Conservation (phyloP, 2,329 filamentous ascomycete genomes). For the Diaporthe vaccinii region DNA sequence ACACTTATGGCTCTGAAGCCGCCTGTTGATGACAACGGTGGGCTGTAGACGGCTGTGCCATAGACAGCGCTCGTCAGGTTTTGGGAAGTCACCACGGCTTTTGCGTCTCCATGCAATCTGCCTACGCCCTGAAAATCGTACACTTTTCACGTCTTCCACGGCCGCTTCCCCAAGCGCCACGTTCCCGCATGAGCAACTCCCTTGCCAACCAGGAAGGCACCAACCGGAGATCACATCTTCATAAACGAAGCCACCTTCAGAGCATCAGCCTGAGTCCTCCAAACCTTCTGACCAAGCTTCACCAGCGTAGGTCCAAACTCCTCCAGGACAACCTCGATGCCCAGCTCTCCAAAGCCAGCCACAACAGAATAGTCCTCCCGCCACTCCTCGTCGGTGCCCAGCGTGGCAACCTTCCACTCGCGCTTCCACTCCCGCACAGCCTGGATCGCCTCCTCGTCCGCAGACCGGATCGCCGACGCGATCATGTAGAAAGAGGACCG, state of each 20-base stretch:
- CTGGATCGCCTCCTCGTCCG: conserved; percentile 47
- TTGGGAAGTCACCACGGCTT: neutral
- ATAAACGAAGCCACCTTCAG: conserved; percentile 49
- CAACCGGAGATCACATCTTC: neutral
- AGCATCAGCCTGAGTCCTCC: conserved; percentile 52
- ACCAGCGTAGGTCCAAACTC: conserved; percentile 54
- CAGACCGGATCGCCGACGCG: conserved; percentile 56
- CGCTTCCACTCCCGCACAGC: conserved; percentile 57
- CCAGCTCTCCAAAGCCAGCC: conserved; percentile 7
- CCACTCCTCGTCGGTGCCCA: conserved; percentile 50
- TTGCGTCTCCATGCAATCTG: neutral
- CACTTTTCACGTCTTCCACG: neutral
- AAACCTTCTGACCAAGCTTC: conserved; percentile 49
- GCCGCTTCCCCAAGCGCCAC: neutral
- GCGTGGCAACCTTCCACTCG: conserved; percentile 56
- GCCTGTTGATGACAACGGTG: neutral
- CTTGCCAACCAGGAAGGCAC: neutral
- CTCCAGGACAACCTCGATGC: conserved; percentile 47
- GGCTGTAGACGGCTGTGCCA: neutral
- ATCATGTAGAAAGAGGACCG: conserved; percentile 68
- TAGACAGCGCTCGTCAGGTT: neutral
- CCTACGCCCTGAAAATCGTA: neutral
- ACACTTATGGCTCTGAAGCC: neutral
- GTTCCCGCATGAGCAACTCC: accelerated
- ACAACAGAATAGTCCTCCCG: neutral